Base-by-base conservation (phyloP, 345 rosid species). In the Arabidopsis arenosa region DNA sequence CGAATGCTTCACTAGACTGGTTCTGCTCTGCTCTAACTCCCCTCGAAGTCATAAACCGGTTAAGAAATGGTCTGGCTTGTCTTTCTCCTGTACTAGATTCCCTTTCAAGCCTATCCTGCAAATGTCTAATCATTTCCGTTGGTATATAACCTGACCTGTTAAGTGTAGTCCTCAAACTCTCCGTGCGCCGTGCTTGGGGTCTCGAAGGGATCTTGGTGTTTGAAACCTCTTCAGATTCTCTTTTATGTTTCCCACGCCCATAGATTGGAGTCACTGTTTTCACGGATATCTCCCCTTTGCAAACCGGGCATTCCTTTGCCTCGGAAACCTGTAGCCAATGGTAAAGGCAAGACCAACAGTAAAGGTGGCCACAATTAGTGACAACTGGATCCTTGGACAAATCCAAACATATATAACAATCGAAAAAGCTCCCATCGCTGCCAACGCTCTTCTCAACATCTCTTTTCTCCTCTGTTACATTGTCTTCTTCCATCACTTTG, bases 261-360 rank as follows among this genome's bases (percentile, higher is more conserved):
- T 88, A 92, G 76, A 94, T 90, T 4, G 98, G 98, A 49, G 87
- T 92, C 61, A 94, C 82, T 74, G 85, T 90, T 76, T 89, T 88
- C 39, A 37, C 51, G 0, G 92, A 82, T 17, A 89, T 90, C 76
- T 94, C 93, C 15, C 93, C 98, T 76, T 91, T 93, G 85, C 98
- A 93, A 30, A 91, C 90, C 0, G 97, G 98, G 44, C 98, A 93
- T 84, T 92, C 98, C 65, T 92, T 94, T 3, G 92, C 89, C 76
- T 88, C 93, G 3, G 94, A 86, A 23, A 79, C 58, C 54, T 94
- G 87, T 47, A 92, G 81, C 97, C 93, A 89, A 5, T 73, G 86
- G 79, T 92, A 87, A 61, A 92, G 82, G 81, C 99, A 94, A 36
- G 95, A 79, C 99, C 99, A 92, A 72, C 98, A 94, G 80, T 80